Evolutionary conservation across 2,329 filamentous ascomycete genomes (phyloP).

Genomic region (Sclerotinia borealis): DNA sequence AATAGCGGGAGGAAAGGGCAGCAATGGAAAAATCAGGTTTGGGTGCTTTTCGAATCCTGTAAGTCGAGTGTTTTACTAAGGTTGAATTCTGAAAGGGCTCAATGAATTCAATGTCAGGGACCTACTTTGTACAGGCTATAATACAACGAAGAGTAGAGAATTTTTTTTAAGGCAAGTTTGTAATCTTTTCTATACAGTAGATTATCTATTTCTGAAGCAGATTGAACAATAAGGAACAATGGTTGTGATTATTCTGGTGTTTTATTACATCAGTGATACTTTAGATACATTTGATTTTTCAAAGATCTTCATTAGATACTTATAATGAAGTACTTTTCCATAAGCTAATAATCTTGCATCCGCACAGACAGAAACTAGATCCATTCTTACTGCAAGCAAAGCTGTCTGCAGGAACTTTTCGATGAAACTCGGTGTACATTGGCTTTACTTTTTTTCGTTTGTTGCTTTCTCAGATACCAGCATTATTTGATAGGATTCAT

Average conservation of each 20-base stretch:
- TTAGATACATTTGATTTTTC: neutral
- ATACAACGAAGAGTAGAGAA: neutral
- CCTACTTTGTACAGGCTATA: neutral
- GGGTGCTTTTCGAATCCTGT: neutral
- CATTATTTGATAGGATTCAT: neutral
- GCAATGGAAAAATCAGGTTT: neutral
- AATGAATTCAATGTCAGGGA: neutral
- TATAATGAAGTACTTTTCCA: neutral
- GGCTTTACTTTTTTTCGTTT: neutral
- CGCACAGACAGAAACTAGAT: neutral
- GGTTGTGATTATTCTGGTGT: neutral
- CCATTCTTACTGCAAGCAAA: neutral
- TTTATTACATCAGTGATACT: neutral
- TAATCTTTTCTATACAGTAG: neutral
- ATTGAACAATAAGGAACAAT: neutral
- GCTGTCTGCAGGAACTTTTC: neutral
- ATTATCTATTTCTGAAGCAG: neutral
- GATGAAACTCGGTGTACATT: neutral
- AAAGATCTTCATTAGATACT: neutral
- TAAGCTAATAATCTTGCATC: neutral
- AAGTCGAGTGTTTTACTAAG: neutral
- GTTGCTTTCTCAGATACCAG: neutral
- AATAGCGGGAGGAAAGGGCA: neutral
- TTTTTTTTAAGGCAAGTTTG: neutral
- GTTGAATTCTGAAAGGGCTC: neutral